Base-by-base conservation (phyloP, 169 alveolate species). In the Babesia sp. region DNA sequence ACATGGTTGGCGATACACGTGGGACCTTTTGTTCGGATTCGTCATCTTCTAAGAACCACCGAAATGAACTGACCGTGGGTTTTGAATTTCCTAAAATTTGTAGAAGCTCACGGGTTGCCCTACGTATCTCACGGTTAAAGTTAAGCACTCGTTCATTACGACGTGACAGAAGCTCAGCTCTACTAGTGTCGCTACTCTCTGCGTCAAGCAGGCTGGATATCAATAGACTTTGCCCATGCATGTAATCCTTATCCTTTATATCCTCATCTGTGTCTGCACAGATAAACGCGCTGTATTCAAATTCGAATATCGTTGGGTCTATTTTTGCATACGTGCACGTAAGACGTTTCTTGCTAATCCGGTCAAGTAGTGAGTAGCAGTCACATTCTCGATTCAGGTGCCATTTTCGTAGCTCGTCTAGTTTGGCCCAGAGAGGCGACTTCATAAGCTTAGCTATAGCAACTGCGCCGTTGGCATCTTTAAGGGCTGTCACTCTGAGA, bases 341-440 rank as follows among this genome's bases (percentile, higher is more conserved):
- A 24, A 45, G 42, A 3, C 44, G 59, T 5, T 37, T 64, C 44
- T 64, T 45, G 51, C 48, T 64, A 24, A 64, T 64, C 6, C 74
- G 59, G 39, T 64, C 74, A 12, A 64, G 63, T 48, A 64, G 48
- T 1, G 63, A 64, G 74, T 64, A 5, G 74, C 74, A 64, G 26
- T 45, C 74, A 28, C 74, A 64, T 14, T 64, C 74, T 9, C 29
- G 6, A 31, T 64, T 64, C n/a, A 46, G 4, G 33, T 64, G 74
- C 74, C 74, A 64, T 20, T 8, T 29, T 8, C 61, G 59, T 9
- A 64, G 31, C 2, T 20, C 22, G 28, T 45, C 33, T 4, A 64
- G 50, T 50, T 64, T 64, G 0, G 59, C 36, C 74, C 74, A 64
- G 5, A 64, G 61, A 2, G 74, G 54, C n/a, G 74, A 64, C 39